Evolutionary conservation across 495 filamentous ascomycete species (phyloP).

Genomic region (Letharia columbiana): DNA sequence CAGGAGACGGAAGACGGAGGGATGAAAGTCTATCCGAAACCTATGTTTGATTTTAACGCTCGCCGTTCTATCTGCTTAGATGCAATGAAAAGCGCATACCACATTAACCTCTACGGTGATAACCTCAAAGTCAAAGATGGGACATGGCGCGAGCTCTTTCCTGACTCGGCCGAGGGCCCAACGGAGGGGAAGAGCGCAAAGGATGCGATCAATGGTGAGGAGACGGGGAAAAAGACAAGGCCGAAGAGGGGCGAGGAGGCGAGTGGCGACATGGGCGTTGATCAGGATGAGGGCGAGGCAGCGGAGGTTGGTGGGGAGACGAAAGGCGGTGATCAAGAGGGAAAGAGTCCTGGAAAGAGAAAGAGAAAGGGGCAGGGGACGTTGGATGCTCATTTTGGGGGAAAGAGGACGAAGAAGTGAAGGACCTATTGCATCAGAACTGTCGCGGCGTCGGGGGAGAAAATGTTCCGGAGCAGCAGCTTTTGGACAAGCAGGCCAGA

Average conservation of each 20-base stretch:
- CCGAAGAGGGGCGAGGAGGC: slow-evolving; percentile 26
- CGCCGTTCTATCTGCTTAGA: slow-evolving; percentile 50
- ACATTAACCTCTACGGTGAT: slow-evolving; percentile 51
- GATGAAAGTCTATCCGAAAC: slow-evolving; percentile 49
- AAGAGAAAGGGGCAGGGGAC: slow-evolving; percentile 33
- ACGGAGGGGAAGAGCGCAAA: slow-evolving; percentile 36
- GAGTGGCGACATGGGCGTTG: slow-evolving; percentile 26
- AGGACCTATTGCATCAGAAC: neutral
- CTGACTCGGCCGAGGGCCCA: slow-evolving; percentile 39
- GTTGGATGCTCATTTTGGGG: slow-evolving; percentile 34
- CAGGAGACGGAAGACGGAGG: slow-evolving; percentile 30
- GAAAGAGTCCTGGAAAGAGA: slow-evolving; percentile 14
- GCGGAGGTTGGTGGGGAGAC: slow-evolving; percentile 23
- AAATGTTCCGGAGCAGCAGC: neutral
- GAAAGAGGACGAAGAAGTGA: slow-evolving; percentile 31
- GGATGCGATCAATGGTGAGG: slow-evolving; percentile 28
- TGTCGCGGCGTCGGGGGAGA: neutral
- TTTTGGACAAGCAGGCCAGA: neutral
- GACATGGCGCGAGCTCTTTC: slow-evolving; percentile 51
- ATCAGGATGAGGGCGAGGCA: slow-evolving; percentile 30
- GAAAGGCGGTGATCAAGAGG: slow-evolving; percentile 15
- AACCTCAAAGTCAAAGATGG: slow-evolving; percentile 51
- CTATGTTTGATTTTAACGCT: slow-evolving; percentile 63
- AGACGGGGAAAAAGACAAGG: slow-evolving; percentile 23
- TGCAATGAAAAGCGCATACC: slow-evolving; percentile 58